These are phyloP conservation scores for Penicillium salamii DNA, from an alignment of 495 filamentous ascomycete species.

Conservation along the genomic window DNA sequence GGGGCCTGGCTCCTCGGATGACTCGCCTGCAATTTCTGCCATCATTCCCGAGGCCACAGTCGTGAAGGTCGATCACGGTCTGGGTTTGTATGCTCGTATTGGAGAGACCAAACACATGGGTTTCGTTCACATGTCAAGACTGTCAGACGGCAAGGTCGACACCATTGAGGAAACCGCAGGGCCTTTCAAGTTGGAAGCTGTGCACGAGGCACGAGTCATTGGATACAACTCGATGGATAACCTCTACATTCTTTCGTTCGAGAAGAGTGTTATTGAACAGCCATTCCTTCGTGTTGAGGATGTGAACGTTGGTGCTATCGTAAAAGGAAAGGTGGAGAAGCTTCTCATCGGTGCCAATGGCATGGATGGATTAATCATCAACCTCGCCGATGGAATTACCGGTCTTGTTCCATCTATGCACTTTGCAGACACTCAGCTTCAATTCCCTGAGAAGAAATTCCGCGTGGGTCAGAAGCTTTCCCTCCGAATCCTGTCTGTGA, in stretches of 20 bases:
- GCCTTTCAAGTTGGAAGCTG: slow-evolving; percentile 69
- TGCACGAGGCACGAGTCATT: slow-evolving; percentile 76
- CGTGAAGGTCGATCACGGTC: slow-evolving; percentile 67
- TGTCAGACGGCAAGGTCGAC: slow-evolving; percentile 85
- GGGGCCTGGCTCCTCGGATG: slow-evolving; percentile 44
- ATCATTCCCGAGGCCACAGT: slow-evolving; percentile 75
- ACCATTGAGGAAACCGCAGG: slow-evolving; percentile 71
- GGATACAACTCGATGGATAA: slow-evolving; percentile 86
- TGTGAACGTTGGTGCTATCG: slow-evolving; percentile 72
- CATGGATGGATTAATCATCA: slow-evolving; percentile 75
- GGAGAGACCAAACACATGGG: slow-evolving; percentile 70
- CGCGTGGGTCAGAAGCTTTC: slow-evolving; percentile 81
- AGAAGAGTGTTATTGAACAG: slow-evolving; percentile 77
- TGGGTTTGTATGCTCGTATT: slow-evolving; percentile 80
- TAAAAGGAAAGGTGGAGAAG: slow-evolving; percentile 83
- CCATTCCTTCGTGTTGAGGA: slow-evolving; percentile 88
- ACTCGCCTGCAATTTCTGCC: slow-evolving; percentile 67
- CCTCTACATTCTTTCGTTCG: slow-evolving; percentile 79
- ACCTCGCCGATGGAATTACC: slow-evolving; percentile 78
- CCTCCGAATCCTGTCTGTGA: slow-evolving; percentile 76
- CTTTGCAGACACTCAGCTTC: slow-evolving; percentile 79
- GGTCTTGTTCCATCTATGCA: slow-evolving; percentile 86
- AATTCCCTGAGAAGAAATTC: slow-evolving; percentile 95
- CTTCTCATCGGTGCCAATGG: slow-evolving; percentile 70
- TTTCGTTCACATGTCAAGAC: slow-evolving; percentile 89